Conservation (phyloP, 1,139 yeast genomes). For the Geotrichum histeridarum region DNA sequence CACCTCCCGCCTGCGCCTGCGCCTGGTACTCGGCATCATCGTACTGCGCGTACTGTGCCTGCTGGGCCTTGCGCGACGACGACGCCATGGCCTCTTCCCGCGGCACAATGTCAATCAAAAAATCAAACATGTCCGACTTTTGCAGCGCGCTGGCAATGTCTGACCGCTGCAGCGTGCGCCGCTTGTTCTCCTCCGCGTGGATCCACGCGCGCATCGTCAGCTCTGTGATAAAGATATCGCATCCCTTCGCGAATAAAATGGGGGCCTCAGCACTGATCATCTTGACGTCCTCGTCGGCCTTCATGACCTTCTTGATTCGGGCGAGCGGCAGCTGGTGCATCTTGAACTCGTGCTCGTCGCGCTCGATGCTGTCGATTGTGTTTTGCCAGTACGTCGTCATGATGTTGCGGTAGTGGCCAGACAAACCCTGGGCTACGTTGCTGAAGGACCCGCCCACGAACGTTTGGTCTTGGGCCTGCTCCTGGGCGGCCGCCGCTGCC, state of each 20-base stretch:
- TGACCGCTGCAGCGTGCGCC: slow-evolving; percentile 86
- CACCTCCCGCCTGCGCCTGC: slow-evolving; percentile 14
- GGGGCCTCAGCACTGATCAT: slow-evolving; percentile 99
- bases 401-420: slow-evolving; percentile 74
- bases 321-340: slow-evolving; percentile 93
- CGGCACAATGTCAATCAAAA: slow-evolving; percentile 91
- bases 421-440: slow-evolving; percentile 89
- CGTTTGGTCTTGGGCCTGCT: slow-evolving; percentile 14
- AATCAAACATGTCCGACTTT: slow-evolving; percentile 94
- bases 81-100: slow-evolving; percentile 42
- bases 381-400: slow-evolving; percentile 91
- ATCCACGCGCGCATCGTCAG: slow-evolving; percentile 98
- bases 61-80: slow-evolving; percentile 19
- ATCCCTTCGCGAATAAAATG: slow-evolving; percentile 91
- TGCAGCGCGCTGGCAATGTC: slow-evolving; percentile 95
- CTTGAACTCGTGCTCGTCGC: slow-evolving; percentile 85
- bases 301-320: slow-evolving; percentile 92
- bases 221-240: slow-evolving; percentile 94
- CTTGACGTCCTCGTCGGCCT: slow-evolving; percentile 93
- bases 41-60: slow-evolving; percentile 14
- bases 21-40: slow-evolving; percentile 16
- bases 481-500: slow-evolving; percentile 18
- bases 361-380: slow-evolving; percentile 75
- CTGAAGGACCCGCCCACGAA: slow-evolving; percentile 44
- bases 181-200: slow-evolving; percentile 91